Evolutionary conservation across 805 yeast species (phyloP), one percentile per base, ranked within the genome.

Genomic region (Candida arabinofermentans): DNA sequence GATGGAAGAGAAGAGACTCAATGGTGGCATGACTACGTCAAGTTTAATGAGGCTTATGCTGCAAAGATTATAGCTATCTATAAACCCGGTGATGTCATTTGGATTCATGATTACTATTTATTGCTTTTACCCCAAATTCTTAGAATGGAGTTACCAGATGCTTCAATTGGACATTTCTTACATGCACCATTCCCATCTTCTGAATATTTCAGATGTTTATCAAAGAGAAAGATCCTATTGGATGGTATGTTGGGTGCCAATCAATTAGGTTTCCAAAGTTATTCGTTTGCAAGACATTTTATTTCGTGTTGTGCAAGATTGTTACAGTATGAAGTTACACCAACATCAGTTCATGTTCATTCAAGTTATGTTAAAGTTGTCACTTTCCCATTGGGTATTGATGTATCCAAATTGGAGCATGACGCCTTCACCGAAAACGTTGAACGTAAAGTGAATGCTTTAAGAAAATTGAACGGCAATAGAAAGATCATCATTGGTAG

Each of bases 181-280:
- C 96, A 90, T 61, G 76, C 87, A 3, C 96, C 97, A n/a, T 90
- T 91, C 73, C 96, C 97, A 10, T 81, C 96, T 21, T 82, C 89
- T 14, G 99, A 93, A 64, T 89, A 90, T 61, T 88, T 93, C 67
- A 75, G 97, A 47, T 86, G 96, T 51, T 65, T 95, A 27, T 81
- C 96, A 29, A 86, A 86, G 63, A 75, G 99, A 50, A 73, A 79
- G 42, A 83, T 86, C 56, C 68, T 93, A 37, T 71, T 93, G 44
- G 95, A 87, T 56, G 98, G 99, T 14, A 76, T 93, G 76, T 74
- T 93, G 37, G 98, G 98, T 19, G 80, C 96, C 6, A 86, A 88
- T 59, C 77, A 81, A 55, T 75, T 93, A 36, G 89, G 85, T 8
- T 88, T 93, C 66, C 99, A 93, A 62, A 79, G 87, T 51, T 80